Evolutionary conservation across 2,329 filamentous ascomycete species (phyloP).

Genomic region (Clarireedia monteithiana): DNA sequence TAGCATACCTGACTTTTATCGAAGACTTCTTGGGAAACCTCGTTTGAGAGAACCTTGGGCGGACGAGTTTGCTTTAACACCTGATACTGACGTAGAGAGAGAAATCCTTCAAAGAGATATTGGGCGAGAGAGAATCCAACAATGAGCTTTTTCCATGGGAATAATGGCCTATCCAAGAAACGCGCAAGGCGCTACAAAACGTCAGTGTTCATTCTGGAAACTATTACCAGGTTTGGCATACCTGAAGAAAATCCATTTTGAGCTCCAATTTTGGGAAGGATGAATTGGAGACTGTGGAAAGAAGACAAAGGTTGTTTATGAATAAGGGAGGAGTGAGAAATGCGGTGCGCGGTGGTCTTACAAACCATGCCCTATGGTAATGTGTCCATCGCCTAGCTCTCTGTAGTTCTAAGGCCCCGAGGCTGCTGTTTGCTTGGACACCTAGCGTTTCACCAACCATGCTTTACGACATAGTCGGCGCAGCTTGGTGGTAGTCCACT

Average conservation of each 20-base stretch:
- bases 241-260: conserved; percentile 32
- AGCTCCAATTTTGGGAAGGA: background rate
- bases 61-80: conserved; percentile 72
- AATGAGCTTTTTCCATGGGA: conserved; percentile 97
- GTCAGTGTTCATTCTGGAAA: conserved; percentile 13
- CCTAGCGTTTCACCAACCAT: background rate
- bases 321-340: background rate
- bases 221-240: conserved; percentile 9
- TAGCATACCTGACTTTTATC: conserved; percentile 74
- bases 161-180: conserved; percentile 82
- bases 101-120: conserved; percentile 81
- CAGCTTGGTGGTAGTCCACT: no score
- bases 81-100: conserved; percentile 83
- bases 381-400: background rate
- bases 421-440: background rate
- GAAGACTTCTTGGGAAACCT: conserved; percentile 83
- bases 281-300: background rate
- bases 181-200: conserved; percentile 60
- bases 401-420: background rate
- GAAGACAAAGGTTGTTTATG: background rate
- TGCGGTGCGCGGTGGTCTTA: background rate
- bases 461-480: background rate
- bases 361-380: background rate
- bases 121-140: conserved; percentile 90
- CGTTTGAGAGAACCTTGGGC: conserved; percentile 79